Conservation (phyloP, 2,329 filamentous ascomycete genomes). For the Cytospora piceicola region DNA sequence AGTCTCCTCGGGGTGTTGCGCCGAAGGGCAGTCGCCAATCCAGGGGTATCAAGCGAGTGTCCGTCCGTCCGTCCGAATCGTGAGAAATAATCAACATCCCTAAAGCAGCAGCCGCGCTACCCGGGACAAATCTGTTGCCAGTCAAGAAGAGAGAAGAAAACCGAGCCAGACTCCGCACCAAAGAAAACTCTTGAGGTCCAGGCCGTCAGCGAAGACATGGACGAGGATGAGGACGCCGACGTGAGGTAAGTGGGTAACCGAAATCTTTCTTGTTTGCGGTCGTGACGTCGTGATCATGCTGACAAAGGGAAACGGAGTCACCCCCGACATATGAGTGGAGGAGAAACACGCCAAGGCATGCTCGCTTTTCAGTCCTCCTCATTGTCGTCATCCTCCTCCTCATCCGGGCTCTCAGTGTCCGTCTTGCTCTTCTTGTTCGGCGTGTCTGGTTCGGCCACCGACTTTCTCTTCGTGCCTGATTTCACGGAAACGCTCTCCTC, state of each 20-base stretch:
- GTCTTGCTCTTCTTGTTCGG: constrained; percentile 59
- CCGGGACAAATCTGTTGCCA: background rate
- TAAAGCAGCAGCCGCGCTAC: constrained; percentile 2
- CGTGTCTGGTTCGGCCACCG: constrained; percentile 51
- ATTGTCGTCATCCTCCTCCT: constrained; percentile 41
- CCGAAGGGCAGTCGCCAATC: background rate
- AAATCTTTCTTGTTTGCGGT: constrained; percentile 29
- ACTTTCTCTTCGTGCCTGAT: constrained; percentile 63
- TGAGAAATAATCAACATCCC: background rate
- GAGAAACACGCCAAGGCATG: background rate
- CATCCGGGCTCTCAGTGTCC: constrained; percentile 47
- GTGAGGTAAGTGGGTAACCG: constrained; percentile 23
- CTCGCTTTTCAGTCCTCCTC: constrained; percentile 32
- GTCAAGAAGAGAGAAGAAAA: constrained; percentile 8
- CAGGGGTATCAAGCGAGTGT: constrained; percentile 17
- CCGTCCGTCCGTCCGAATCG: constrained; percentile 12
- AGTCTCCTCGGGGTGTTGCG: background rate
- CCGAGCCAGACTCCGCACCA: constrained; percentile 22
- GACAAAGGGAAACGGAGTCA: constrained; percentile 22
- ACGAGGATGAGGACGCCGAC: constrained; percentile 16
- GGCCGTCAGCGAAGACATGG: constrained; percentile 9
- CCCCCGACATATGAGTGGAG: background rate
- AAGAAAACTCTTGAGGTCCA: constrained; percentile 19
- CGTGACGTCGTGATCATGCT: constrained; percentile 30
- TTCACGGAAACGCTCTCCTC: constrained; percentile 38